Conservation (phyloP, 768 basidiomycete species). For the Amanita pallidorosea region DNA sequence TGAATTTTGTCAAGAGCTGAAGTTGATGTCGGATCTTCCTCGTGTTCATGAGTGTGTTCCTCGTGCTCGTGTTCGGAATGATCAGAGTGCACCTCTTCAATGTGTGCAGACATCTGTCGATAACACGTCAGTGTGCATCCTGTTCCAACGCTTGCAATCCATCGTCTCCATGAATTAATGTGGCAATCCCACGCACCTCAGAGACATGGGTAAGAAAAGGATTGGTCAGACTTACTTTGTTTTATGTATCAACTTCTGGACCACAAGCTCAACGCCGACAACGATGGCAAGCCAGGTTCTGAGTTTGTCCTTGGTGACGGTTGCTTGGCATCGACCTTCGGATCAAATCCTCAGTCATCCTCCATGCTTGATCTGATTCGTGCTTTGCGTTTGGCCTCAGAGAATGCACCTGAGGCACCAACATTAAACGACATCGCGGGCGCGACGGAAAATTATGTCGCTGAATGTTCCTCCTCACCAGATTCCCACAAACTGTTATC, state of each 20-base stretch:
- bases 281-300: constrained; percentile 20
- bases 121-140: constrained; percentile 18
- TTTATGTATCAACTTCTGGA: constrained; percentile 2
- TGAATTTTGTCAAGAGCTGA: constrained; percentile 89
- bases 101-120: constrained; percentile 65
- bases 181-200: not conserved
- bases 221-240: constrained; percentile 1
- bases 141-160: constrained; percentile 20
- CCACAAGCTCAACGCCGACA: constrained; percentile 24
- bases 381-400: constrained; percentile 49
- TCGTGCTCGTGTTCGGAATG: constrained; percentile 58
- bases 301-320: constrained; percentile 21
- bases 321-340: constrained; percentile 14
- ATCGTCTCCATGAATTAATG: constrained; percentile 10
- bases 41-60: constrained; percentile 42
- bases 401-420: constrained; percentile 38
- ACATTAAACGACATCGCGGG: constrained; percentile 38
- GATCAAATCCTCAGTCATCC: constrained; percentile 14
- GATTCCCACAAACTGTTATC: constrained; percentile 32
- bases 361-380: constrained; percentile 21
- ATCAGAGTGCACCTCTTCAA: constrained; percentile 78
- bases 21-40: constrained; percentile 74
- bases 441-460: constrained; percentile 45
- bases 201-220: not conserved
- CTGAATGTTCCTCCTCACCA: constrained; percentile 34